These are phyloP conservation scores for Nepenthes gracilis DNA, from an alignment of 148 eudicot species.

Conservation along the genomic window DNA sequence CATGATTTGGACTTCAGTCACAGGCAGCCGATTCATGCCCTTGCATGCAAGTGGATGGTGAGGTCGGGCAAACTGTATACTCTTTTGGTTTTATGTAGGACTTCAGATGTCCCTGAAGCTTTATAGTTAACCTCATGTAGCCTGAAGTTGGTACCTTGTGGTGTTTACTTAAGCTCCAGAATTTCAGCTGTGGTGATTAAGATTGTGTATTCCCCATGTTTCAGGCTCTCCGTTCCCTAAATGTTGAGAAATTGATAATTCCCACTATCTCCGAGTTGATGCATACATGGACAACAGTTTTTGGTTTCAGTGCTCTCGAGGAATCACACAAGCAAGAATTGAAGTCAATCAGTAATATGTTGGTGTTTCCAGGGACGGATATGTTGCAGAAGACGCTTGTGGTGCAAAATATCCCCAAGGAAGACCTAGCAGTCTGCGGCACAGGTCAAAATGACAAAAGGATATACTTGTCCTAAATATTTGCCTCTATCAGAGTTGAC, in stretches of 20 bases:
- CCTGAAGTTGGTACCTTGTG: too few species aligned
- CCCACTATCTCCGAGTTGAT: slow-evolving; percentile 92
- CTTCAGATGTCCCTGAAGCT: too few species aligned
- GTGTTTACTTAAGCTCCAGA: not conserved
- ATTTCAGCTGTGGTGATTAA: slow-evolving; percentile 6
- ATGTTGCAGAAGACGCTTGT: slow-evolving; percentile 66
- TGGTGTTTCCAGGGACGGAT: slow-evolving; percentile 93
- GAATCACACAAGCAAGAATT: slow-evolving; percentile 56
- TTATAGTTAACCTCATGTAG: too few species aligned
- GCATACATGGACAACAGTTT: slow-evolving; percentile 82
- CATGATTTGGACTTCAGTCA: too few species aligned
- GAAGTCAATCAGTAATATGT: slow-evolving; percentile 57
- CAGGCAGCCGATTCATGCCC: too few species aligned
- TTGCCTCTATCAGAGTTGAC: not conserved
- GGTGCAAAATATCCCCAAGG: slow-evolving; percentile 25
- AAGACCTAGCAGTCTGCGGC: slow-evolving; percentile 13
- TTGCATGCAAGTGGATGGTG: too few species aligned
- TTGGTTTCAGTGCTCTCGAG: slow-evolving; percentile 60
- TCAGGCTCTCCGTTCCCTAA: slow-evolving; percentile 62
- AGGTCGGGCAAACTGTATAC: too few species aligned
- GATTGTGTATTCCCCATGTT: not conserved
- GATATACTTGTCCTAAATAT: not conserved
- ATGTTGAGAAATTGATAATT: slow-evolving; percentile 69
- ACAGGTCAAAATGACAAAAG: slow-evolving; percentile 13
- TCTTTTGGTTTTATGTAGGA: too few species aligned